These are phyloP conservation scores for Fusarium transvaalense DNA, from an alignment of 2,329 filamentous ascomycete genomes.

Conservation along the genomic window DNA sequence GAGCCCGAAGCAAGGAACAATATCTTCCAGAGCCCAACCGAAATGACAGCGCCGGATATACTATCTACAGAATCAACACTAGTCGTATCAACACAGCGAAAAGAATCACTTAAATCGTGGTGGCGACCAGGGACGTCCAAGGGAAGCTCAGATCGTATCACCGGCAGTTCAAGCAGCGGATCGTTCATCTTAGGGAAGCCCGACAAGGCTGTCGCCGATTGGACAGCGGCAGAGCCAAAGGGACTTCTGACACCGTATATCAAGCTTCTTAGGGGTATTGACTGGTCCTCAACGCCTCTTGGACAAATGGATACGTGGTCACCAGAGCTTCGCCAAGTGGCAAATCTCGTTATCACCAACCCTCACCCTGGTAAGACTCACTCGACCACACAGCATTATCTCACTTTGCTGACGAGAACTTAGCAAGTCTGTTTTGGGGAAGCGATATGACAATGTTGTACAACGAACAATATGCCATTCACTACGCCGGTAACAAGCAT, in stretches of 20 bases:
- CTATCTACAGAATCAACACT: not conserved
- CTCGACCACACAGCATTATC: not conserved
- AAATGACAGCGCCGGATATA: not conserved
- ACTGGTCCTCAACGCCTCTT: conserved; percentile 60
- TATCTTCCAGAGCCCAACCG: not conserved
- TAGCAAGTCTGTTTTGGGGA: conserved; percentile 70
- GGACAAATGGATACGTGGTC: conserved; percentile 61
- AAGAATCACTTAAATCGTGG: not conserved
- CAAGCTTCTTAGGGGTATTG: conserved; percentile 50
- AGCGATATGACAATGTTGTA: conserved; percentile 72
- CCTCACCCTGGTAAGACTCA: conserved; percentile 51
- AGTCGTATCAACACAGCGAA: not conserved
- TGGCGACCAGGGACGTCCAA: conserved; percentile 26
- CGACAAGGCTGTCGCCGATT: conserved; percentile 53
- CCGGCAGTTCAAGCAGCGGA: conserved; percentile 46
- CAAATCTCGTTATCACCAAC: conserved; percentile 55
- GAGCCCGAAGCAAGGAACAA: not conserved
- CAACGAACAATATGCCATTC: conserved; percentile 69
- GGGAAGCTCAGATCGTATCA: conserved; percentile 48
- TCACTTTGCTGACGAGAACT: not conserved
- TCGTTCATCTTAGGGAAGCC: conserved; percentile 49
- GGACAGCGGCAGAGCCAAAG: conserved; percentile 50
- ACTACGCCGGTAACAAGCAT: conserved; percentile 73
- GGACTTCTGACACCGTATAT: conserved; percentile 51
- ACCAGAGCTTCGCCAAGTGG: conserved; percentile 58